Percentiles rank a stretch among this genome's conserved stretches.
phyloP scores from a whole-genome alignment of 805 yeast genomes.

The Yarrowia sp. region DNA sequence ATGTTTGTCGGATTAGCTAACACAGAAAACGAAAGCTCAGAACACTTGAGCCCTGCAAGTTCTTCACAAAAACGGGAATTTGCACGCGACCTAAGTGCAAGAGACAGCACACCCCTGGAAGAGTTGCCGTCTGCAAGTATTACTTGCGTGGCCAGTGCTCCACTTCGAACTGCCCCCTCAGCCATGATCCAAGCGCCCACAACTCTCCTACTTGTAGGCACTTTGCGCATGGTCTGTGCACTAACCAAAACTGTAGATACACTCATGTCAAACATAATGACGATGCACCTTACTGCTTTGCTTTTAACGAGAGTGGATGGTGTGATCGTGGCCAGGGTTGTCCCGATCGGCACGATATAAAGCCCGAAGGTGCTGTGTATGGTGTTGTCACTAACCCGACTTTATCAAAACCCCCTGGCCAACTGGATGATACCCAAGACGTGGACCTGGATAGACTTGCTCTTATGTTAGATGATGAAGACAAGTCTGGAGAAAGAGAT shows the following conservation, averaged over 20 bases:
- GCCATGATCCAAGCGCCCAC: slow-evolving; percentile 13
- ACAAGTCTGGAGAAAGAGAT: not conserved
- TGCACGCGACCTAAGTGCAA: slow-evolving; percentile 26
- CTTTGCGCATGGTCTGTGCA: slow-evolving; percentile 29
- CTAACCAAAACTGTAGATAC: slow-evolving; percentile 34
- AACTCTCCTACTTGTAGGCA: slow-evolving; percentile 28
- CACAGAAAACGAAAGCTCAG: slow-evolving; percentile 20
- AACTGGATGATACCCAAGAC: slow-evolving; percentile 27
- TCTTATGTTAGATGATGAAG: slow-evolving; percentile 22
- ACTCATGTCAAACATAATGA: slow-evolving; percentile 26
- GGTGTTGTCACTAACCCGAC: not conserved
- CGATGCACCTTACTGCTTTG: slow-evolving; percentile 26
- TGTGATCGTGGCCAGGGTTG: slow-evolving; percentile 29
- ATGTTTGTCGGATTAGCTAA: not conserved
- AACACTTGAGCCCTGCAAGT: slow-evolving; percentile 16
- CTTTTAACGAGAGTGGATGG: slow-evolving; percentile 32
- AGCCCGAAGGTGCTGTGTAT: slow-evolving; percentile 15
- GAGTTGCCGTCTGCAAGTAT: slow-evolving; percentile 29
- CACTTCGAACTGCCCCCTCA: not conserved
- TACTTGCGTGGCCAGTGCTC: slow-evolving; percentile 23
- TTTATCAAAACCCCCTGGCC: not conserved
- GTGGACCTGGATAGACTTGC: slow-evolving; percentile 36
- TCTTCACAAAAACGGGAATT: slow-evolving; percentile 13
- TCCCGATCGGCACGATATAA: slow-evolving; percentile 19
- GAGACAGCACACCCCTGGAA: slow-evolving; percentile 5